These are phyloP conservation scores for Coemansia sp. DNA, from an alignment of 192 early-diverging fungal genomes.

Conservation along the genomic window DNA sequence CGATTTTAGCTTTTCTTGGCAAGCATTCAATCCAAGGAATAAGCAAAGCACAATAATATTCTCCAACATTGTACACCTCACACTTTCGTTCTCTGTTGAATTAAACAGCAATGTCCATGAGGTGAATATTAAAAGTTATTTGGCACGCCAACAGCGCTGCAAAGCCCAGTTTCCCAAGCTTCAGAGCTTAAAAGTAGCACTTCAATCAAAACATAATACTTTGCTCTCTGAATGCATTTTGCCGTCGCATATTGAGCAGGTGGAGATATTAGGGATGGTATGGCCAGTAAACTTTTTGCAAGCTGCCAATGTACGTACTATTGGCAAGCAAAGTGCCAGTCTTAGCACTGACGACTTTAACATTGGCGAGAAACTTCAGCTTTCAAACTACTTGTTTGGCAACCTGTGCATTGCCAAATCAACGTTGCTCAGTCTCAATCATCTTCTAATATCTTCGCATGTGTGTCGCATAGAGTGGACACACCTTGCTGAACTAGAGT, in stretches of 20 bases:
- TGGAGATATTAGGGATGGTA: not conserved
- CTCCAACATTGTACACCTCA: not conserved
- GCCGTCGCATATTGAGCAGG: not conserved
- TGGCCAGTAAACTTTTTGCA: constrained; percentile 1
- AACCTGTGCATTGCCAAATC: not conserved
- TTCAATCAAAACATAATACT: not conserved
- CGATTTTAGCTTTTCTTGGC: not conserved
- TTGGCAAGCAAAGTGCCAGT: not conserved
- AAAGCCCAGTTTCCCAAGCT: not conserved
- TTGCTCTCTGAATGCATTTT: not conserved
- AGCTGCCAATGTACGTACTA: not conserved
- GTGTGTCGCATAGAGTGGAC: constrained; percentile 1
- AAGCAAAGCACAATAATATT: not conserved
- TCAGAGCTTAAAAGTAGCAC: not conserved
- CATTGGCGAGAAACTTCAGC: not conserved
- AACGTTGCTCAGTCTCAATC: not conserved
- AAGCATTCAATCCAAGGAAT: not conserved
- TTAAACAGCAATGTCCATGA: not conserved
- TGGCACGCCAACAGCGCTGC: not conserved
- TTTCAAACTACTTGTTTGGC: constrained; percentile 5
- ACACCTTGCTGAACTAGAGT: not conserved
- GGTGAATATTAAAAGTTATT: not conserved
- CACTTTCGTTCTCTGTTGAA: not conserved
- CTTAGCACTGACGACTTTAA: constrained; percentile 1
- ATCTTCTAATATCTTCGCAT: not conserved